These are phyloP conservation scores for Chaetomium strumarium DNA, from an alignment of 2,329 filamentous ascomycete genomes.

Conservation along the genomic window DNA sequence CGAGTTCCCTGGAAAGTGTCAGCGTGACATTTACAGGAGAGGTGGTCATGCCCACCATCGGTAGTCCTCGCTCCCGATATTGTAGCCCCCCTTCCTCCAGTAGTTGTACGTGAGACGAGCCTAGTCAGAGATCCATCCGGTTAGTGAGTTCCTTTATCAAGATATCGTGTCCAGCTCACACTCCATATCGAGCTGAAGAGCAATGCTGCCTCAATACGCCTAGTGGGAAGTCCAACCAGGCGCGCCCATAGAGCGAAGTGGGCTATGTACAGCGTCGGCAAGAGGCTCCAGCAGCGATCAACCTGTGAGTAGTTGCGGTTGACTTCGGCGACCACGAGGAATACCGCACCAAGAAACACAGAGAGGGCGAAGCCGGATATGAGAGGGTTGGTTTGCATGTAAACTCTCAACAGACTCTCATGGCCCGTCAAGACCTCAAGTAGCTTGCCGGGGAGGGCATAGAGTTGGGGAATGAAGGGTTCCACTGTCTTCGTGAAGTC, in stretches of 20 bases:
- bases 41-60: constrained; percentile 55
- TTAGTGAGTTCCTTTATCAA: neutral
- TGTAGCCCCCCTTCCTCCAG: constrained; percentile 90
- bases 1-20: constrained; percentile 48
- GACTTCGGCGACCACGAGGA: constrained; percentile 72
- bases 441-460: constrained; percentile 61
- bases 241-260: constrained; percentile 84
- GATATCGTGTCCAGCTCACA: constrained; percentile 43
- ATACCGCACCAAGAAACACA: constrained; percentile 62
- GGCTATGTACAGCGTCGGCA: constrained; percentile 79
- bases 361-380: constrained; percentile 68
- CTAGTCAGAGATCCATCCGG: constrained; percentile 36
- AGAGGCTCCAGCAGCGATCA: constrained; percentile 83
- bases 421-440: constrained; percentile 54
- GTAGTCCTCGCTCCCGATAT: constrained; percentile 87
- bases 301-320: constrained; percentile 97
- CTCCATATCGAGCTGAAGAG: constrained; percentile 72
- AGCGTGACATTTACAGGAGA: constrained; percentile 15
- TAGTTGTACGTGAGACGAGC: constrained; percentile 89
- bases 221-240: constrained; percentile 62
- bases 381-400: constrained; percentile 80
- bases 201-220: constrained; percentile 66
- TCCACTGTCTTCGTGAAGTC: constrained; percentile 69
- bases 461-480: constrained; percentile 67
- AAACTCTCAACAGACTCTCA: constrained; percentile 62